Percentiles rank a stretch among this genome's conserved stretches.
phyloP scores from a whole-genome alignment of 2,329 filamentous ascomycete genomes.

The Tolypocladium album region DNA sequence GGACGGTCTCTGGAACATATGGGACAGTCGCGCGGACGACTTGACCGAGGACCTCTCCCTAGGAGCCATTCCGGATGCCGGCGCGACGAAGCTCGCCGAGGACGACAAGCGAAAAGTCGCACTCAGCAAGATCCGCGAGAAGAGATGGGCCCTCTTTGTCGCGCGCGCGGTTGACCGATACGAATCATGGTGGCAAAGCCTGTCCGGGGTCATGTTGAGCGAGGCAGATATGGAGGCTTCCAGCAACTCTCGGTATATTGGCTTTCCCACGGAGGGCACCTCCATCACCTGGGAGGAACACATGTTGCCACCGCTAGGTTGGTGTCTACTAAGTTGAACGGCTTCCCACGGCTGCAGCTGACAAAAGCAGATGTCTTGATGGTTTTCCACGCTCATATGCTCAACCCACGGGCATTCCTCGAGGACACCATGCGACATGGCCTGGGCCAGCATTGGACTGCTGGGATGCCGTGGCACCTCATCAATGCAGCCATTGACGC shows the following conservation, averaged over 20 bases:
- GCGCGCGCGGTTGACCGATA: conserved; percentile 60
- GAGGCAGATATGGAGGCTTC: conserved; percentile 23
- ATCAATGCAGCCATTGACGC: conserved; percentile 48
- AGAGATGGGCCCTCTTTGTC: conserved; percentile 63
- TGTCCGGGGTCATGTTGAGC: conserved; percentile 18
- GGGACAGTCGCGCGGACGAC: conserved; percentile 30
- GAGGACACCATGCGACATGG: conserved; percentile 59
- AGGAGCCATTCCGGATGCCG: conserved; percentile 1
- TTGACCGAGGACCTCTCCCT: neutral
- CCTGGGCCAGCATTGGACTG: conserved; percentile 44
- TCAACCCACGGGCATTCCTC: conserved; percentile 64
- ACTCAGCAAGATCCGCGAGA: conserved; percentile 51
- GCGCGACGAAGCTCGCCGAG: conserved; percentile 12
- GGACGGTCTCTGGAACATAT: conserved; percentile 57
- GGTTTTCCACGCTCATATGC: conserved; percentile 71
- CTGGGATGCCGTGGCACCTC: conserved; percentile 55
- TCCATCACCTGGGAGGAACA: conserved; percentile 24
- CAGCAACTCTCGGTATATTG: conserved; percentile 13
- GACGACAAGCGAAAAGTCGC: conserved; percentile 15
- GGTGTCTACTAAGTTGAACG: neutral
- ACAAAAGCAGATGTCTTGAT: conserved; percentile 55
- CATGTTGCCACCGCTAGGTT: conserved; percentile 49
- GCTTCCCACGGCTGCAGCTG: neutral
- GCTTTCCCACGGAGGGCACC: conserved; percentile 16
- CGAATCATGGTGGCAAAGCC: conserved; percentile 49